phyloP scores from a whole-genome alignment of 2,329 filamentous ascomycete species.

The Beauveria asiatica region DNA sequence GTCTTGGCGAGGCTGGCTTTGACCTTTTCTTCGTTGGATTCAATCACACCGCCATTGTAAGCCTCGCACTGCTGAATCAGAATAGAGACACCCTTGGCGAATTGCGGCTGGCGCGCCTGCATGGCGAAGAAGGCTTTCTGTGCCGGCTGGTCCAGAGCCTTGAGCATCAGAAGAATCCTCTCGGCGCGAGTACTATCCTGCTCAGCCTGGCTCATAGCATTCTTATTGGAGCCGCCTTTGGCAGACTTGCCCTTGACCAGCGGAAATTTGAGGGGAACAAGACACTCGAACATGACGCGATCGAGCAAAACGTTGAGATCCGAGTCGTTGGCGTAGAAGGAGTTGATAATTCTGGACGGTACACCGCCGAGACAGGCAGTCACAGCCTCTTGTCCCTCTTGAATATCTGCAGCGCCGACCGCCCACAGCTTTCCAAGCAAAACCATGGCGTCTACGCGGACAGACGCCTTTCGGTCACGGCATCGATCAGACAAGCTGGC shows the following conservation, averaged over 20 bases:
- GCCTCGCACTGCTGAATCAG: conserved; percentile 79
- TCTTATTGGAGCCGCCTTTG: conserved; percentile 48
- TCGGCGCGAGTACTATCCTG: conserved; percentile 73
- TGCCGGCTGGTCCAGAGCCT: conserved; percentile 66
- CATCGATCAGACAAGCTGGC: conserved; percentile 77
- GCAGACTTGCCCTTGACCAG: conserved; percentile 50
- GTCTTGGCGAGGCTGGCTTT: conserved; percentile 65
- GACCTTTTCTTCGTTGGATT: conserved; percentile 59
- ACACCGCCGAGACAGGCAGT: conserved; percentile 68
- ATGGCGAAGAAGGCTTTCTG: conserved; percentile 85
- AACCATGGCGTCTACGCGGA: conserved; percentile 81
- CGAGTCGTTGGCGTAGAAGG: conserved; percentile 80
- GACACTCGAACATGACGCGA: conserved; percentile 73
- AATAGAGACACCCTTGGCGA: conserved; percentile 64
- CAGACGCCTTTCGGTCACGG: conserved; percentile 72
- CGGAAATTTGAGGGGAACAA: conserved; percentile 86
- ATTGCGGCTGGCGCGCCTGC: conserved; percentile 67
- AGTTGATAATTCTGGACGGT: conserved; percentile 76
- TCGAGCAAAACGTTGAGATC: conserved; percentile 82
- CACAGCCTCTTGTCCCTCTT: conserved; percentile 70
- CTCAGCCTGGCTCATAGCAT: conserved; percentile 44
- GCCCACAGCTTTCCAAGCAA: conserved; percentile 84
- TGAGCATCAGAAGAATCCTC: conserved; percentile 73
- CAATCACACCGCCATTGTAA: conserved; percentile 79
- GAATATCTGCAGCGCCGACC: conserved; percentile 81